A percentile compares a stretch with the other conserved stretches of the same genome.
Conservation (phyloP, 2,329 filamentous ascomycete genomes). For the Diaporthe vaccinii region DNA sequence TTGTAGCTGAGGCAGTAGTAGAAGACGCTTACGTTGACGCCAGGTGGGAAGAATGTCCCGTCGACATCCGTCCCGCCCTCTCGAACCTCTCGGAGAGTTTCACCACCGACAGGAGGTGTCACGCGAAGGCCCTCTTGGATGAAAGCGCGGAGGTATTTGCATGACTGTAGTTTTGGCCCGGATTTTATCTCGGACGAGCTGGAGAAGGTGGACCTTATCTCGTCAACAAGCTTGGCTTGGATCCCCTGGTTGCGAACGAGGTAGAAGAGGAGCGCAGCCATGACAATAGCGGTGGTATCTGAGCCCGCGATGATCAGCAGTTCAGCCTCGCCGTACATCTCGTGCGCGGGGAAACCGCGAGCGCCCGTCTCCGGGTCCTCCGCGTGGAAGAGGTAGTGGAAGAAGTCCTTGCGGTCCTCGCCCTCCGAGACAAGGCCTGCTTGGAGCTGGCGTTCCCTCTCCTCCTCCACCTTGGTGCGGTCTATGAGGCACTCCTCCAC, state of each 20-base stretch:
- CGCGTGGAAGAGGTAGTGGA: conserved; percentile 44
- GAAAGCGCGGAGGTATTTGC: conserved; percentile 46
- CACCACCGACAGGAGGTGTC: conserved; percentile 41
- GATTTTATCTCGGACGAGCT: background rate
- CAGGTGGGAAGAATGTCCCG: conserved; percentile 19
- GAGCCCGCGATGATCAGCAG: conserved; percentile 36
- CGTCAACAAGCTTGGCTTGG: conserved; percentile 26
- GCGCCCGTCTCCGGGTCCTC: conserved; percentile 45
- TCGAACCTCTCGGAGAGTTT: conserved; percentile 5
- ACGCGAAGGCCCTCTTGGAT: conserved; percentile 46
- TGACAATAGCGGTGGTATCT: conserved; percentile 38
- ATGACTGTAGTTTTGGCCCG: conserved; percentile 19
- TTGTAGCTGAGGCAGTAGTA: conserved; percentile 31
- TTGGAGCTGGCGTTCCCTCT: background rate
- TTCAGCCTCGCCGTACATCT: conserved; percentile 46
- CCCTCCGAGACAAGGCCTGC: background rate
- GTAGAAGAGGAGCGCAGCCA: conserved; percentile 32
- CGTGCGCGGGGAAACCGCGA: conserved; percentile 42
- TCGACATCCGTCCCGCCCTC: conserved; percentile 17
- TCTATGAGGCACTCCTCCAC: conserved; percentile 44
- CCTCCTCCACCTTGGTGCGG: conserved; percentile 41
- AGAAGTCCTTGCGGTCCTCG: conserved; percentile 45
- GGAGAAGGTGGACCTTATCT: conserved; percentile 10
- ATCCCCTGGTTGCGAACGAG: conserved; percentile 17
- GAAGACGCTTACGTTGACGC: conserved; percentile 8